Percentiles rank a stretch among this genome's conserved stretches.
phyloP scores from a whole-genome alignment of 2,329 filamentous ascomycete genomes.

The Rachicladosporium sp. region DNA sequence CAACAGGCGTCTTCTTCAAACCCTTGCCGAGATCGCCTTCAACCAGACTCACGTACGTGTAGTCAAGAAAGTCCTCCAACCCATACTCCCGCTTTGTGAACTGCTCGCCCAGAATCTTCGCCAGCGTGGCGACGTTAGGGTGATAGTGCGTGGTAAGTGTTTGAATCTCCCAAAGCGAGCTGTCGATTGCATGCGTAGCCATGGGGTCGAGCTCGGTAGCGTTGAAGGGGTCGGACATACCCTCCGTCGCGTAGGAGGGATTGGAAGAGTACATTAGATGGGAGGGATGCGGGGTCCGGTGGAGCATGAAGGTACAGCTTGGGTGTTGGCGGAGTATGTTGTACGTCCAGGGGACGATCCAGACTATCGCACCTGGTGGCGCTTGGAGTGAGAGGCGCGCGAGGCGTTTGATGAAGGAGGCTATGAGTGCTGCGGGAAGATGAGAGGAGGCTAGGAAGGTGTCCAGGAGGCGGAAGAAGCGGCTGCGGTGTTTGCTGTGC shows the following conservation, averaged over 20 bases:
- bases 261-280: constrained; percentile 18
- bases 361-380: constrained; percentile 79
- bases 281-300: constrained; percentile 43
- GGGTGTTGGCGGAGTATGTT: constrained; percentile 87
- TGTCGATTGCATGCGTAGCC: constrained; percentile 77
- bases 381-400: constrained; percentile 74
- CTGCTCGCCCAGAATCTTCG: constrained; percentile 88
- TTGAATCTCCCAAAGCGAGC: constrained; percentile 87
- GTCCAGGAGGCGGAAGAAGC: constrained; percentile 84
- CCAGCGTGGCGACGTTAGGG: constrained; percentile 87
- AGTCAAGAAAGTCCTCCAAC: constrained; percentile 93
- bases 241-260: constrained; percentile 37
- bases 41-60: constrained; percentile 79
- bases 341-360: constrained; percentile 85
- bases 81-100: constrained; percentile 95
- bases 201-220: constrained; percentile 68
- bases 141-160: constrained; percentile 89
- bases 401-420: constrained; percentile 93
- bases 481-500: constrained; percentile 86
- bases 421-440: constrained; percentile 78
- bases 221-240: constrained; percentile 65
- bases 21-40: constrained; percentile 74
- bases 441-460: constrained; percentile 86
- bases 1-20: constrained; percentile 72
- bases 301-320: constrained; percentile 89